Base-by-base conservation (phyloP, 257 asterid species). In the Lavandula angustifolia region DNA sequence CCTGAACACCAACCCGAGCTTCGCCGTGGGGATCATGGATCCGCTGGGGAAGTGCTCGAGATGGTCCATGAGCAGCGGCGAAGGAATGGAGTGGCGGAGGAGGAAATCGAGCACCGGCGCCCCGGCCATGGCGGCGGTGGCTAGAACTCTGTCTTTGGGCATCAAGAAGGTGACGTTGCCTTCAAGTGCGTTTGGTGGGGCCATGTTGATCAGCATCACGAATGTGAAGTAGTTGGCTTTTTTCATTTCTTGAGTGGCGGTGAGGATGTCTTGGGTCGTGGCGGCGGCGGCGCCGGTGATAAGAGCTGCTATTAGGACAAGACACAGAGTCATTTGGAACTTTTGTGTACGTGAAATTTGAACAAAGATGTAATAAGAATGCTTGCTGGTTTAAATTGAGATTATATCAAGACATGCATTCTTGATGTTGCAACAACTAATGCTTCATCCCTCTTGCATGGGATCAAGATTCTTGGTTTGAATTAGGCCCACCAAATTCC, bases 151-250 rank as follows among this genome's bases (percentile, higher is more conserved):
- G 64, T 91, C 96, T 7, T 69, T 85, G 13, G 96, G 98, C 96
- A 91, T 86, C 37, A 91, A 60, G 82, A 88, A 84, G 29, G 95
- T 91, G 67, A 81, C 41, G 72, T 81, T 76, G 11, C 71, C 73
- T 43, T 58, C 57, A 2, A 82, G 35, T 4, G 69, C 70, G 49
- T 73, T 72, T 0, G 65, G 29, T 5, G 95, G 88, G 64, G 87
- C 94, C 91, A 87, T 82, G 73, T 84, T 80, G 50, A 86, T 47
- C 60, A 91, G 91, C 84, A 86, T 73, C 2, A 88, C 84, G 49
- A 81, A 88, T 34, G 95, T 79, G 84, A 79, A 91, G 74, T 91
- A 85, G 47, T 84, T 81, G 8, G 96, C 91, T 35, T 55, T 80
- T 42, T 82, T 87, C 96, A 91, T 88, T 68, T 91, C 95, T 60